Percentiles rank a stretch among this genome's conserved stretches.
Conservation (phyloP, 73 alveolate genomes). For the Paramecium primaurelia region DNA sequence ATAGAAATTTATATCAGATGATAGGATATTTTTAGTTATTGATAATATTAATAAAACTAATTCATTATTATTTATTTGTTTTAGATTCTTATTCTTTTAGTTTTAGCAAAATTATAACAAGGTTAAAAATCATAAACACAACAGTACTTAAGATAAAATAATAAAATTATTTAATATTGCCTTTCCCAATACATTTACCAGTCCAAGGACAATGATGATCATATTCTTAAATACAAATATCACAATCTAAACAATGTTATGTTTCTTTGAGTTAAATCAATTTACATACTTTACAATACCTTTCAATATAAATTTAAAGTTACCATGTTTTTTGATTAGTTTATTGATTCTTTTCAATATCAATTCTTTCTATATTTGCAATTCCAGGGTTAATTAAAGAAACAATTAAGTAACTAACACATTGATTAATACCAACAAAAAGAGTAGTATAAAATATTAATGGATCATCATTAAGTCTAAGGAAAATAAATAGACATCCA, state of each 20-base stretch:
- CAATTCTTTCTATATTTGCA: not conserved
- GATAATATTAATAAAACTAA: not conserved
- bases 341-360: not conserved
- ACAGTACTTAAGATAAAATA: constrained; percentile 45
- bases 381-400: constrained; percentile 45
- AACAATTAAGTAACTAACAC: not conserved
- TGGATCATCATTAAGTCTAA: not conserved
- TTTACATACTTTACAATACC: constrained; percentile 65
- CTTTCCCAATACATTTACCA: constrained; percentile 74
- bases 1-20: too few species aligned
- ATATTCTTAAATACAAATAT: constrained; percentile 64
- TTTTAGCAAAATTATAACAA: not conserved
- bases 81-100: not conserved
- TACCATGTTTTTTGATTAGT: not conserved
- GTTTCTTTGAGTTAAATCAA: constrained; percentile 45
- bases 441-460: not conserved
- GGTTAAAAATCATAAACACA: constrained; percentile 41
- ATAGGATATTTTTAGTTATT: not conserved
- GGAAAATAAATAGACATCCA: constrained; percentile 2
- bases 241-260: constrained; percentile 75
- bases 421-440: not conserved
- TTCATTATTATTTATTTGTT: not conserved
- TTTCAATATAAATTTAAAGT: not conserved
- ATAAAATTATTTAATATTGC: constrained; percentile 61
- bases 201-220: constrained; percentile 90